These are phyloP conservation scores for Leccinum variicolor DNA, from an alignment of 768 basidiomycete genomes.

Conservation along the genomic window DNA sequence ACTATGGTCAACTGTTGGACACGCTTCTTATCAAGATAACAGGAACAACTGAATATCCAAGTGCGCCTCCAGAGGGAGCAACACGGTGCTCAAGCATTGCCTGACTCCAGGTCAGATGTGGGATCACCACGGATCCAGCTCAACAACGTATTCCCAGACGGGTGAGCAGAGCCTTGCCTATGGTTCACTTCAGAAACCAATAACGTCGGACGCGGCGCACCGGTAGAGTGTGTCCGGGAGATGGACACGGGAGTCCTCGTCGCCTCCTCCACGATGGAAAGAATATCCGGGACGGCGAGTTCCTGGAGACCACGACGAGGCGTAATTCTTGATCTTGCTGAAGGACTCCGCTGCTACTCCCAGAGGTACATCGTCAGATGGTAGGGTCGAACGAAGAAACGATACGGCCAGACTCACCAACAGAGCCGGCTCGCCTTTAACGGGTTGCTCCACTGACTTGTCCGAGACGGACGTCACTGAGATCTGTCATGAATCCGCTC, in stretches of 20 bases:
- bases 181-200: not conserved
- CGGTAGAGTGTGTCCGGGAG: not conserved
- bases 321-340: not conserved
- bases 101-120: not conserved
- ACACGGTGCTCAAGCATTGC: not conserved
- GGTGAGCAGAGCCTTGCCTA: not conserved
- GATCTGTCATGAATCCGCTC: not conserved
- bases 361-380: not conserved
- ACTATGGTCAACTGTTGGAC: not conserved
- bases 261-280: conserved; percentile 6
- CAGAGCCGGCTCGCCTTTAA: not conserved
- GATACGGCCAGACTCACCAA: not conserved
- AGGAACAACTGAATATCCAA: not conserved
- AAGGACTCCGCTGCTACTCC: not conserved
- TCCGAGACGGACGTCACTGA: not conserved
- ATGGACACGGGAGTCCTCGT: not conserved
- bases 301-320: not conserved
- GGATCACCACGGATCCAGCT: conserved; percentile 2
- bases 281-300: conserved; percentile 1
- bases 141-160: not conserved
- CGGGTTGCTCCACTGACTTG: not conserved
- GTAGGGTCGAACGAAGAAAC: not conserved
- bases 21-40: no score
- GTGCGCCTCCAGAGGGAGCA: not conserved
- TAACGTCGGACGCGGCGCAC: not conserved